Evolutionary conservation across 805 yeast genomes (phyloP).

Genomic region (Candida nanaspora): DNA sequence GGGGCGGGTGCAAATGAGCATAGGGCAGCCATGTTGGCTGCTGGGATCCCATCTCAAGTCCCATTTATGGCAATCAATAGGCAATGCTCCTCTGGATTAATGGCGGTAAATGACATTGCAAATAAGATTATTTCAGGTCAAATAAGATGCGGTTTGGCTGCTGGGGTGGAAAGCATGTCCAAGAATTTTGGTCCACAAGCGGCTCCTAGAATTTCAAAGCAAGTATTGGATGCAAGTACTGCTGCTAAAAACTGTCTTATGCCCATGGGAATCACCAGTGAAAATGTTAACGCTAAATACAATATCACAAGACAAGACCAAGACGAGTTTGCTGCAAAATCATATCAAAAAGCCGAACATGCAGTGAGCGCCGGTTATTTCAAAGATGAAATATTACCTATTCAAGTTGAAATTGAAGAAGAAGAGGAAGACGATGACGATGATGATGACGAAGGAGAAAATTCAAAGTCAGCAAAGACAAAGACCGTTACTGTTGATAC

Average conservation of each 20-base stretch:
- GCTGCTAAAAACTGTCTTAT: conserved; percentile 67
- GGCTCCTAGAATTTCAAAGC: conserved; percentile 51
- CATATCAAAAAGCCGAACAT: conserved; percentile 75
- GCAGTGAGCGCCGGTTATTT: conserved; percentile 72
- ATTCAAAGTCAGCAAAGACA: conserved; percentile 6
- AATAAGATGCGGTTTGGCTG: conserved; percentile 84
- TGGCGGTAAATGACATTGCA: conserved; percentile 86
- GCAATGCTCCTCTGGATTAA: conserved; percentile 91
- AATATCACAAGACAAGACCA: conserved; percentile 62
- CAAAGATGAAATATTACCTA: conserved; percentile 83
- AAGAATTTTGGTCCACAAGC: conserved; percentile 77
- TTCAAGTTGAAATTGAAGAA: conserved; percentile 51
- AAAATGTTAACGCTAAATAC: conserved; percentile 73
- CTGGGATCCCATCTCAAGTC: conserved; percentile 77
- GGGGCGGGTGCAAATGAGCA: conserved; percentile 96
- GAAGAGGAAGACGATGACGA: conserved; percentile 55
- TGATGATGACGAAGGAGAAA: conserved; percentile 28
- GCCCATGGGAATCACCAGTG: conserved; percentile 96
- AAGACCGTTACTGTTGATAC: conserved; percentile 24
- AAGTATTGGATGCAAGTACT: conserved; percentile 30
- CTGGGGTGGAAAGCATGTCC: conserved; percentile 95
- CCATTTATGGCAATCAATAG: conserved; percentile 84
- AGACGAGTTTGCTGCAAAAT: conserved; percentile 83
- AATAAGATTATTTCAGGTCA: conserved; percentile 83
- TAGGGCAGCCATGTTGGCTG: conserved; percentile 84